Evolutionary conservation across 257 asterid genomes (phyloP), one percentile per base, ranked within the genome.

Genomic region (Mitragyna speciosa): DNA sequence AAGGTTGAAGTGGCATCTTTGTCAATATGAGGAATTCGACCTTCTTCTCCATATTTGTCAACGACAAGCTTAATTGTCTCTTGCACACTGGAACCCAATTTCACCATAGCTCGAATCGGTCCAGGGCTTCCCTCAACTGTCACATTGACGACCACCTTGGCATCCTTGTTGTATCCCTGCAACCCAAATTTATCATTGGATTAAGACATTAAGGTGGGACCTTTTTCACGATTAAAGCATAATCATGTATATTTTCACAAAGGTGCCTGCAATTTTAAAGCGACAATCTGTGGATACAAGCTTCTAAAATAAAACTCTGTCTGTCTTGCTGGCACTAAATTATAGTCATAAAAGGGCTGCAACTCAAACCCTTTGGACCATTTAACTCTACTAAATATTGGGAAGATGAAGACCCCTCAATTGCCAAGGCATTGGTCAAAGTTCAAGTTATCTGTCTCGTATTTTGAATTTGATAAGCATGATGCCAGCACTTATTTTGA

Each of bases 91-190:
- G 91, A 88, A 78, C 96, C 92, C 82, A 93, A 84, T 82, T 88
- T 90, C n/a, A 91, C 89, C 96, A 92, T 83, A 0, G 93, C 79
- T 36, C 91, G 87, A 11, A 93, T 84, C 0, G 98, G 94, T 15
- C 97, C 98, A 0, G 96, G 94, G 72, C 97, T 91, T 49, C 94
- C 96, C 77, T 90, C 97, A 12, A 93, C 92, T 16, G 89, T 89
- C 78, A 93, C 97, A 84, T 82, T 86, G 47, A 93, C 87, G 47
- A 93, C 96, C 77, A 91, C 97, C 83, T 93, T 93, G 33, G 91
- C 85, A 41, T 93, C 97, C 82, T 85, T 89, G 30, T 84, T 78
- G 61, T 80, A 91, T 61, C 87, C 87, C 89, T 87, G 85, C 77
- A 79, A 45, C 67, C 67, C 58, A 80, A 64, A 74, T 54, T 52